Evolutionary conservation across 257 asterid genomes (phyloP).

Genomic region (Solanum megistacrolobum): DNA sequence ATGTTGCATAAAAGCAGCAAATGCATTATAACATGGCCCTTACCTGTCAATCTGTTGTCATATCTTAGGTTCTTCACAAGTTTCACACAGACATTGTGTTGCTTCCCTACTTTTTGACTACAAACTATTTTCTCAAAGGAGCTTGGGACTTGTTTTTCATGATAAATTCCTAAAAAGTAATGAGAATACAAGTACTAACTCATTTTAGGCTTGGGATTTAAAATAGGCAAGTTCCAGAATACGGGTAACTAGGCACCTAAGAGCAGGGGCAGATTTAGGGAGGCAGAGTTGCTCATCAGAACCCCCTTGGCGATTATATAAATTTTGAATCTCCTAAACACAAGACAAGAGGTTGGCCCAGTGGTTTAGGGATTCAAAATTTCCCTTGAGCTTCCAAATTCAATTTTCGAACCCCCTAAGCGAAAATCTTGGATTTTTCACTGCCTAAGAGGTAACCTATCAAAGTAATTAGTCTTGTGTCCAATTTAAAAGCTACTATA

Average conservation of each 20-base stretch:
- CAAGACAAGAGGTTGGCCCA: neutral
- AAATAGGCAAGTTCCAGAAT: neutral
- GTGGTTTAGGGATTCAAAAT: neutral
- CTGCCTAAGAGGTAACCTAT: neutral
- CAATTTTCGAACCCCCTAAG: neutral
- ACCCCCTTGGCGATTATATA: neutral
- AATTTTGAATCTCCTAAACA: neutral
- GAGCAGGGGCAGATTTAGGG: neutral
- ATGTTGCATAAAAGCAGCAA: neutral
- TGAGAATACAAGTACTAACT: neutral
- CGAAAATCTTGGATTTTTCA: neutral
- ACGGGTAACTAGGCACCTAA: neutral
- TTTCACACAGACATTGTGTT: neutral
- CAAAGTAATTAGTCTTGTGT: neutral
- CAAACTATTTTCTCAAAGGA: neutral
- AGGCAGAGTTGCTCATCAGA: fast-evolving
- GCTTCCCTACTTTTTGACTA: neutral
- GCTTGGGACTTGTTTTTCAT: neutral
- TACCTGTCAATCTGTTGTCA: neutral
- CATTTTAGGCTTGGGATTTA: neutral
- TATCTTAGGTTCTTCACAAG: neutral
- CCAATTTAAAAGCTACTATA: neutral
- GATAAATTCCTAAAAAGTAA: neutral
- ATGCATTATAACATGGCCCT: neutral
- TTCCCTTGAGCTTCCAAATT: neutral